Conservation (phyloP, 2,329 filamentous ascomycete species). For the Aspergillus jensenii region DNA sequence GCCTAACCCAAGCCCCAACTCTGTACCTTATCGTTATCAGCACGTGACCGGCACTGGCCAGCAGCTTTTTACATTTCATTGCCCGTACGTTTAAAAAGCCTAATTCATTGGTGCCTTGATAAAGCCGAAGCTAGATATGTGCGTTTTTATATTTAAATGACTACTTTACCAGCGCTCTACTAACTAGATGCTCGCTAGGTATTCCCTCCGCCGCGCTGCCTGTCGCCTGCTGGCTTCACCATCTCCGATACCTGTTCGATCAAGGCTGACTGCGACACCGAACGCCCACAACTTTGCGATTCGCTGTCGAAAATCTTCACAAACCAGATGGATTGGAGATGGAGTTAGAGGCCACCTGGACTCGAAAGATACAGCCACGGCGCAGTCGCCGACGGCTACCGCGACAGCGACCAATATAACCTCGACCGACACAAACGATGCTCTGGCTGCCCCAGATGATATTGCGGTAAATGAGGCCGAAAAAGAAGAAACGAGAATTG, state of each 20-base stretch:
- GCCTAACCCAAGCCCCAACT: background rate
- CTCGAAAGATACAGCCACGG: background rate
- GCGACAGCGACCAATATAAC: background rate
- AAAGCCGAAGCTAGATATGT: background rate
- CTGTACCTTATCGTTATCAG: background rate
- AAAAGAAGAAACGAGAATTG: background rate
- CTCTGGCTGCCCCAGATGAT: background rate
- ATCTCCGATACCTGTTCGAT: conserved; percentile 43
- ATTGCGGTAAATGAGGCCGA: background rate
- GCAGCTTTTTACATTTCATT: background rate
- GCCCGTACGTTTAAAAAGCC: background rate
- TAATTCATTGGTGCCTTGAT: background rate
- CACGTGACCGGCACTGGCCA: background rate
- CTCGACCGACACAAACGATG: background rate
- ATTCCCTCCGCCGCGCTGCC: conserved; percentile 58
- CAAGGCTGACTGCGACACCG: conserved; percentile 42
- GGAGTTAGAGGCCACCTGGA: background rate
- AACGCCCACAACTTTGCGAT: conserved; percentile 28
- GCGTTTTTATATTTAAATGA: background rate
- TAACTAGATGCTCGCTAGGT: conserved; percentile 42
- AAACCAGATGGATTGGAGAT: conserved; percentile 34
- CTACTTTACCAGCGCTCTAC: background rate
- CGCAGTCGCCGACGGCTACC: background rate
- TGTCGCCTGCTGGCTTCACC: conserved; percentile 54
- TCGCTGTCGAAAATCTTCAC: conserved; percentile 43